phyloP scores from a whole-genome alignment of 1,139 yeast genomes.

The Geotrichum armillariae region DNA sequence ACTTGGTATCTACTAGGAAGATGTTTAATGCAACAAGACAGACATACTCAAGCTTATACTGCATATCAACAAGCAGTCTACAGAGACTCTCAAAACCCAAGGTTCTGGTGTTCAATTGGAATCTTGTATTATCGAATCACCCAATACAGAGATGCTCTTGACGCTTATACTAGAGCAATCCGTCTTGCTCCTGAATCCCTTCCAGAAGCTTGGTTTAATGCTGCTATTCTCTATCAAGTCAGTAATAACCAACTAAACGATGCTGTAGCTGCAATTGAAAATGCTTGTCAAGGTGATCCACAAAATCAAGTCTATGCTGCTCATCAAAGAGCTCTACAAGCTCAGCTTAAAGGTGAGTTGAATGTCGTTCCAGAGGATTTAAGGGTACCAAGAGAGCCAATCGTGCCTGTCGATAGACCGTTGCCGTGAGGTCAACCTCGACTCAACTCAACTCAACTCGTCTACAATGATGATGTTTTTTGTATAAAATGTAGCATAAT shows the following conservation, averaged over 20 bases:
- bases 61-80: constrained; percentile 99
- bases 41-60: constrained; percentile 94
- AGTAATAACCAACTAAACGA: constrained; percentile 94
- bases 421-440: constrained; percentile 18
- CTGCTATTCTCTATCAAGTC: constrained; percentile 94
- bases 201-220: constrained; percentile 97
- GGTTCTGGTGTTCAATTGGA: constrained; percentile 99
- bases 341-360: constrained; percentile 9
- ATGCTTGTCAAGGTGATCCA: constrained; percentile 94
- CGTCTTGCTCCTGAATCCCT: constrained; percentile 85
- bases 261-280: constrained; percentile 94
- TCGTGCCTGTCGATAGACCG: constrained; percentile 24
- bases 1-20: constrained; percentile 97
- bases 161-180: constrained; percentile 95
- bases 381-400: constrained; percentile 21
- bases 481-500: too few species aligned
- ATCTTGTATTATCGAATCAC: constrained; percentile 93
- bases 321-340: constrained; percentile 47
- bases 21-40: constrained; percentile 94
- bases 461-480: too few species aligned
- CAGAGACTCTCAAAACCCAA: constrained; percentile 93
- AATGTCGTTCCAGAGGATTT: constrained; percentile 19
- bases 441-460: constrained; percentile 2
- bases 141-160: constrained; percentile 94
- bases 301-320: constrained; percentile 91